These are phyloP conservation scores for Canariomyces notabilis DNA, from an alignment of 2,329 filamentous ascomycete species.

Conservation along the genomic window DNA sequence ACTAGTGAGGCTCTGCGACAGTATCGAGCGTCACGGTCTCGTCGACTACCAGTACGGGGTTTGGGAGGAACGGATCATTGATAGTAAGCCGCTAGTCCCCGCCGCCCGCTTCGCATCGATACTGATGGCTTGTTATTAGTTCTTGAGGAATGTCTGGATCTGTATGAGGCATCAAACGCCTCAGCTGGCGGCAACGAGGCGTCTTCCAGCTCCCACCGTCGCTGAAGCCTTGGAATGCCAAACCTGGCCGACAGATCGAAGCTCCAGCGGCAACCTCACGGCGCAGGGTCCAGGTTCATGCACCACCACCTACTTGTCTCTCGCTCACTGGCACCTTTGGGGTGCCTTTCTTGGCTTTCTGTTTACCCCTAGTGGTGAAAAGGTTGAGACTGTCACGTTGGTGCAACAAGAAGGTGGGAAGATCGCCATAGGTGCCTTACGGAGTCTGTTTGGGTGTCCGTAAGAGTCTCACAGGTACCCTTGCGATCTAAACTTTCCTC, in stretches of 20 bases:
- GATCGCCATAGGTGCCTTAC: neutral
- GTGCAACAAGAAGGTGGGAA: neutral
- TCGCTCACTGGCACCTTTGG: neutral
- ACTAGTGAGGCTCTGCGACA: slow-evolving; percentile 76
- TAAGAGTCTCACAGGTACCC: neutral
- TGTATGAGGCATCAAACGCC: slow-evolving; percentile 39
- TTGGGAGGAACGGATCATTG: slow-evolving; percentile 88
- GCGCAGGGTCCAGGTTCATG: neutral
- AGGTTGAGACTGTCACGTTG: too few species aligned
- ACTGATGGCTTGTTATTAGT: slow-evolving; percentile 21
- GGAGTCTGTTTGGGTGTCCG: too few species aligned
- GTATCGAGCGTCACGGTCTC: slow-evolving; percentile 83
- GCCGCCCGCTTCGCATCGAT: neutral
- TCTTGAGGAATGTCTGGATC: slow-evolving; percentile 38
- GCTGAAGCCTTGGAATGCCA: slow-evolving; percentile 3
- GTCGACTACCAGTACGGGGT: slow-evolving; percentile 97
- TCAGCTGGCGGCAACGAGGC: slow-evolving; percentile 29
- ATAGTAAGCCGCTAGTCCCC: slow-evolving; percentile 53
- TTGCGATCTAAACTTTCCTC: too few species aligned
- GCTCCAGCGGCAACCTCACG: neutral
- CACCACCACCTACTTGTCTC: neutral
- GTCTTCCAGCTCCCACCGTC: slow-evolving; percentile 17
- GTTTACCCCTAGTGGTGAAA: slow-evolving; percentile 2
- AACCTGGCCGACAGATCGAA: neutral
- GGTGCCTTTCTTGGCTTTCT: neutral